Evolutionary conservation across 1,284 basidiomycete species (phyloP), one percentile per base, ranked within the genome.

Genomic region (Tremellales sp.): DNA sequence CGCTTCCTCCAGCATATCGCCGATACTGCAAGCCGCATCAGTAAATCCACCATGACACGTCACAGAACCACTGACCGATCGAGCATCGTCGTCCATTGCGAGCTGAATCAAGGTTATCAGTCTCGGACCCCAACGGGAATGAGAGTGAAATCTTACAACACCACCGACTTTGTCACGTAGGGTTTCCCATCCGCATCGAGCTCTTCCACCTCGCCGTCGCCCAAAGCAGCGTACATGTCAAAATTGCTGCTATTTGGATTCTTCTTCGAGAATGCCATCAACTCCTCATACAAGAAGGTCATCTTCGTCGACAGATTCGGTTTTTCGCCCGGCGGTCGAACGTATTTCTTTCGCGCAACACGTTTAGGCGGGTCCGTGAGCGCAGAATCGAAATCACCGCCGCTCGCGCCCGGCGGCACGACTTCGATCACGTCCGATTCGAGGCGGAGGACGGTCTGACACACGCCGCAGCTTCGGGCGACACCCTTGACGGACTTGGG

Each of bases 41-140:
- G 58, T 37, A 46, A 44, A 43, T 22, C 19, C 29, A 21, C 38
- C 16, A 22, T 32, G 35, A 34, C 37, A 32, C 27, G 40, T 31
- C 27, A 51, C 58, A 51, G 10, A 43, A 43, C 43, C 47, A 72
- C 78, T 63, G 71, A 87, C 81, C 92, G 88, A 75, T 97, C 92
- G 21, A 95, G 82, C 86, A 94, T 92, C 16, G 81, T 82, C 5
- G 92, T 97, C 92, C 92, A 95, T 67, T 97, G 92, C 9, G 90
- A 94, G 72, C 63, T 60, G 47, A 27, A 12, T 38, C 26, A 13
- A 44, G 35, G 28, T 31, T 4, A 26, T 47, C 24, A 47, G 52
- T 47, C 19, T 26, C 9, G 28, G 10, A 14, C 34, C 16, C 33
- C 19, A 41, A 10, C 29, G 24, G 38, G 29, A 21, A 28, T 37